Conservation (phyloP, 345 rosid genomes). For the Brassica cretica region DNA sequence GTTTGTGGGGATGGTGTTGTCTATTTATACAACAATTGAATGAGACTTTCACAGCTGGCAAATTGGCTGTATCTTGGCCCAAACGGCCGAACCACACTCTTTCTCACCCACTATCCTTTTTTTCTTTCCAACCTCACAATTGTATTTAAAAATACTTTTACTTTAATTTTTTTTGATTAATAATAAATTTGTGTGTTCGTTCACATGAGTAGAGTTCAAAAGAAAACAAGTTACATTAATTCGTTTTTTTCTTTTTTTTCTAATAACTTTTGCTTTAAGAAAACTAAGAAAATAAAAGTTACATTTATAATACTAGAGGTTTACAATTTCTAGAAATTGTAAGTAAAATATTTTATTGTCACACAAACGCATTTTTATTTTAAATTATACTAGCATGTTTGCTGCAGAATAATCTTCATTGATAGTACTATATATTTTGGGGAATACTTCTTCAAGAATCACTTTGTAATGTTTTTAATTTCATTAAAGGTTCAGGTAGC, state of each 20-base stretch:
- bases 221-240: not conserved
- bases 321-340: not conserved
- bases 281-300: not conserved
- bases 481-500: constrained; percentile 1
- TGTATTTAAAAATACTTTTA: not conserved
- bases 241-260: not conserved
- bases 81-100: constrained; percentile 27
- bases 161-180: not conserved
- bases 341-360: not conserved
- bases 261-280: not conserved
- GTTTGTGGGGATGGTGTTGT: constrained; percentile 32
- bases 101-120: constrained; percentile 39
- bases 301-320: not conserved
- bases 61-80: constrained; percentile 26
- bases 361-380: not conserved
- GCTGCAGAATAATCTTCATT: not conserved
- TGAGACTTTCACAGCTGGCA: constrained; percentile 35
- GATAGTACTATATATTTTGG: not conserved
- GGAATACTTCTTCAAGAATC: not conserved
- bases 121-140: constrained; percentile 39
- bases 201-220: constrained; percentile 12
- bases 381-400: not conserved
- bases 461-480: not conserved
- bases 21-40: constrained; percentile 29
- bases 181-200: not conserved